Evolutionary conservation across 164 flowering plant species (phyloP).

Genomic region (Magnolia sinica): DNA sequence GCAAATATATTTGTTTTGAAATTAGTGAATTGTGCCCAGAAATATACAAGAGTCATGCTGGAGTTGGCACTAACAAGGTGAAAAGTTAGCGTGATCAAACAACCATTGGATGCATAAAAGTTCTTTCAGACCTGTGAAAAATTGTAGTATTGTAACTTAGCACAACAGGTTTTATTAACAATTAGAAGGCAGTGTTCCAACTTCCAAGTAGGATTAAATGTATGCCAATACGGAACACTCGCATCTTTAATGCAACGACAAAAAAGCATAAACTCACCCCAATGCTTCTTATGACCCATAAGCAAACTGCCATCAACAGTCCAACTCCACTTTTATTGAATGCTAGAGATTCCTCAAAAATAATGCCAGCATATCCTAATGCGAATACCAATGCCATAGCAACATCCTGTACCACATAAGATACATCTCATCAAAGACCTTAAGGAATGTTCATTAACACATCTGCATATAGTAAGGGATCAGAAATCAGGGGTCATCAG

Average conservation of each 20-base stretch:
- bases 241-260: neutral
- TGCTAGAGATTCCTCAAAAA: constrained; percentile 96
- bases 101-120: neutral
- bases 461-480: neutral
- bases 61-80: neutral
- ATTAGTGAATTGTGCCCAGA: neutral
- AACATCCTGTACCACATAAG: constrained; percentile 58
- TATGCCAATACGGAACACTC: too few species aligned
- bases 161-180: neutral
- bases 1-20: neutral
- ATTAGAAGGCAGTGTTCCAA: neutral
- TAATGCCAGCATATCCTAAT: constrained; percentile 89
- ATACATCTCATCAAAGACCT: constrained; percentile 16
- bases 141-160: neutral
- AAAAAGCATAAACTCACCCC: constrained; percentile 52
- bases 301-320: constrained; percentile 88
- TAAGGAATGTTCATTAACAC: neutral
- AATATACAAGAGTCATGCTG: neutral
- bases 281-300: constrained; percentile 90
- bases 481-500: neutral
- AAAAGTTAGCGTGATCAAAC: neutral
- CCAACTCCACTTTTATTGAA: constrained; percentile 99
- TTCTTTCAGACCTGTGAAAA: neutral
- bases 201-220: too few species aligned
- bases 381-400: constrained; percentile 91